Evolutionary conservation across 441 rosid genomes (phyloP), one percentile per base, ranked within the genome.

Genomic region (Dalechampia spathulata): DNA sequence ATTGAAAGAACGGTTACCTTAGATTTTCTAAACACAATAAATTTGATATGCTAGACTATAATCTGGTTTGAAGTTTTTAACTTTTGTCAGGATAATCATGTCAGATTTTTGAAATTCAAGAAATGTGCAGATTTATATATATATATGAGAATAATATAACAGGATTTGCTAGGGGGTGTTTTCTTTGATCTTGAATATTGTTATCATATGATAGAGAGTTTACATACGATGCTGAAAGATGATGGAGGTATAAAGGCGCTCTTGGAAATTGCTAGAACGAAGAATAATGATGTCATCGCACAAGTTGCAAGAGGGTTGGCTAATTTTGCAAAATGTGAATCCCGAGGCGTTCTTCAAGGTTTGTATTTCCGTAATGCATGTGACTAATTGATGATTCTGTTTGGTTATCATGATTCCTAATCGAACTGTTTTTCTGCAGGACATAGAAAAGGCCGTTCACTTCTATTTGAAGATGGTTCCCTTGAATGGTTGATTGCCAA

Each of bases 271-370:
- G 80, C 75, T 15, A 72, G 71, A 47, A 77, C 78, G 1, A 79
- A 85, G 45, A 81, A 72, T 45, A 64, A 23, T 53, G 96, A 88
- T 66, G 92, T 86, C 62, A 49, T 81, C 22, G 88, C 89, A n/a
- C 98, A 91, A 72, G 88, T 87, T 58, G 98, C 98, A 26, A 82
- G 98, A 74, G 98, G 95, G 28, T 69, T 91, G 66, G 96, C 98
- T 37, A 87, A 91, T 72, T 91, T 83, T 61, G 96, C 96, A 41
- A 91, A 91, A 75, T 87, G 98, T 41, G 98, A 91, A 78, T 83
- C 95, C 51, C 86, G 96, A 27, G 86, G 73, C 61, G 71, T 78
- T 39, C 55, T 82, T 73, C 84, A 87, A 82, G 98, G 98, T 90
- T 40, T 41, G 70, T 46, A 16, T 7, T 6, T 36, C 23, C 12